Evolutionary conservation across 2,329 filamentous ascomycete genomes (phyloP).

Genomic region (Endoconidiophora laricicola): DNA sequence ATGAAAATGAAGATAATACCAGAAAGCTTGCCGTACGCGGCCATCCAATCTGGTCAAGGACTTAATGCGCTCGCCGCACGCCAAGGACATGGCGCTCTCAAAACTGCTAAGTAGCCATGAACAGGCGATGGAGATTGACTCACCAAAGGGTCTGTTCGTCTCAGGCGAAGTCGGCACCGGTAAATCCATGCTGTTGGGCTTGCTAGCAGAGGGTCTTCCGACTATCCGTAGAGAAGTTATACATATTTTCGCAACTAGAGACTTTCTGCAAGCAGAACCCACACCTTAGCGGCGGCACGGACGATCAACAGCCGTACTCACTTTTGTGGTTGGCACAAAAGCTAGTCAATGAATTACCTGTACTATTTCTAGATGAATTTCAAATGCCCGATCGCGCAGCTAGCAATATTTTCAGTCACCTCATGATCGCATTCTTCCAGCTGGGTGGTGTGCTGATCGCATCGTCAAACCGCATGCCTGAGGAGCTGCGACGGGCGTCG

Average conservation of each 20-base stretch:
- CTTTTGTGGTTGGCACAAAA: conserved; percentile 60
- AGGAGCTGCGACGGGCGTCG: conserved; percentile 60
- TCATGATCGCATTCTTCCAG: conserved; percentile 68
- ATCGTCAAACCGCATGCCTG: conserved; percentile 70
- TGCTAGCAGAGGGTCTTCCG: conserved; percentile 63
- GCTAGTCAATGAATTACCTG: conserved; percentile 55
- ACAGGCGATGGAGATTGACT: conserved; percentile 52
- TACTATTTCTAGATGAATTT: conserved; percentile 70
- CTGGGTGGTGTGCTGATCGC: conserved; percentile 66
- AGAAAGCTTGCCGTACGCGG: conserved; percentile 29
- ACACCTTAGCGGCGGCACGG: conserved; percentile 13
- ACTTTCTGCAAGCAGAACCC: conserved; percentile 30
- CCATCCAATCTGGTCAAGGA: conserved; percentile 41
- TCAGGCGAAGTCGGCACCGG: conserved; percentile 72
- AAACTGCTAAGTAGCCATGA: conserved; percentile 54
- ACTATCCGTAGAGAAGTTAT: conserved; percentile 55
- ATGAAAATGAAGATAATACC: conserved; percentile 11
- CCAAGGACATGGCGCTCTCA: conserved; percentile 35
- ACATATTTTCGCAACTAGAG: conserved; percentile 57
- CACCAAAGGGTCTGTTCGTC: conserved; percentile 57
- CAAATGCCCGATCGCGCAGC: conserved; percentile 65
- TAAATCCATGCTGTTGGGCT: conserved; percentile 71
- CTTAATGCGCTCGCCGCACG: conserved; percentile 30
- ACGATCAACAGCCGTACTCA: conserved; percentile 38
- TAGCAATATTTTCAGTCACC: conserved; percentile 61